A percentile compares a stretch with the other conserved stretches of the same genome.
Conservation (phyloP, 1,284 basidiomycete species). For the Cutaneotrichosporon sp. region DNA sequence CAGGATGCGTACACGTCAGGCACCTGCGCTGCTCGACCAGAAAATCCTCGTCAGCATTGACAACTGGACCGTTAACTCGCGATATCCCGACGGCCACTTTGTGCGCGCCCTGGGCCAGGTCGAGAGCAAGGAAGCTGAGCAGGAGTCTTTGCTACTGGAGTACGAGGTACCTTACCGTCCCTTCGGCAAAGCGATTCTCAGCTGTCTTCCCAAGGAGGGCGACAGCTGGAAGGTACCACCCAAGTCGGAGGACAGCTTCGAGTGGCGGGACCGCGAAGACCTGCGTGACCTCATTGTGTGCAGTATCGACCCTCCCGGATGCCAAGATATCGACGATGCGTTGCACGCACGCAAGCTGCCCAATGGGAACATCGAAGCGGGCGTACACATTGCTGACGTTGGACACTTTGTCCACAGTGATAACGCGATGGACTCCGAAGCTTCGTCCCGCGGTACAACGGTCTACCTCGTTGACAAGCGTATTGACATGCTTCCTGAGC, state of each 20-base stretch:
- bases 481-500: conserved; percentile 94
- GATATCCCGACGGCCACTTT: conserved; percentile 97
- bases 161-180: conserved; percentile 96
- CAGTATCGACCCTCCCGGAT: conserved; percentile 96
- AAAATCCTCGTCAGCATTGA: conserved; percentile 97
- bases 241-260: conserved; percentile 56
- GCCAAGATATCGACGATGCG: conserved; percentile 98
- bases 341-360: conserved; percentile 84
- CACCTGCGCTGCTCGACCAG: conserved; percentile 77
- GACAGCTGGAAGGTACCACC: conserved; percentile 89
- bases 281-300: conserved; percentile 82
- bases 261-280: conserved; percentile 86
- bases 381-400: conserved; percentile 98
- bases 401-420: conserved; percentile 92
- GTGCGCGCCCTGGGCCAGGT: conserved; percentile 86
- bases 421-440: conserved; percentile 95
- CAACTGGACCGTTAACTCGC: conserved; percentile 76
- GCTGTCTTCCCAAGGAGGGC: conserved; percentile 85
- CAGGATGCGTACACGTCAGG: conserved; percentile 89
- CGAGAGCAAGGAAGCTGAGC: conserved; percentile 93
- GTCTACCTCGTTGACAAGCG: conserved; percentile 99
- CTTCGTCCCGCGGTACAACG: conserved; percentile 90
- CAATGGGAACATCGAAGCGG: conserved; percentile 95
- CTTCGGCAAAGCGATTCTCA: conserved; percentile 89
- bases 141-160: conserved; percentile 89